Evolutionary conservation across 2,329 filamentous ascomycete species (phyloP), one percentile per base, ranked within the genome.

Genomic region (Fusarium pilosicola): DNA sequence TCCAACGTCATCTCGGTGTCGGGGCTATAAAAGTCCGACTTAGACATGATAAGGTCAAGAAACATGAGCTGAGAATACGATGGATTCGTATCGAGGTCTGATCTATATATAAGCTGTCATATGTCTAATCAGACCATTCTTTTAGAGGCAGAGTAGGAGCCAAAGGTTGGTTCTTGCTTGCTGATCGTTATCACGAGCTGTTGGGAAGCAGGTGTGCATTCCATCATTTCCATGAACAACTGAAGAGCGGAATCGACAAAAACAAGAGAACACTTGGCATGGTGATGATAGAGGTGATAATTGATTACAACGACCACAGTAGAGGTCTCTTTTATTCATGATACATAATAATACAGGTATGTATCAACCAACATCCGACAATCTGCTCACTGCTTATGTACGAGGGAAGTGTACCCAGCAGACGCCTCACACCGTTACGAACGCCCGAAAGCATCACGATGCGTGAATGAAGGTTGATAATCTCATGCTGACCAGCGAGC

Each of bases 401-500:
- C 80, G 64, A 42, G 70, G 77, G 80, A 80, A 80, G 63, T 79
- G 81, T 81, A 82, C 81, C 76, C 60, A 81, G 78, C 76, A 81
- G 80, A 79, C 75, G 81, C 83, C 80, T 70, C 70, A 71, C 76
- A 78, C 71, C 76, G 70, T 75, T 71, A 61, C 67, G 61, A 66
- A 77, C 70, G 66, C 79, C 75, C 79, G 60, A 78, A 70, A 78
- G 81, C 72, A 76, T 74, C 78, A 67, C 70, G 44, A 68, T 62
- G 74, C 61, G 71, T 58, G 74, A 68, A 62, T 61, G 66, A 70
- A 73, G 75, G 66, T 66, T 78, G 82, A 82, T 71, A 75, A 75
- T 78, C 79, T 80, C 80, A 76, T 74, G 70, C 78, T 74, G 49
- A 71, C 79, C 77, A 60, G 62, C 74, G 70, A 80, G 75, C 57